A percentile compares a stretch with the other conserved stretches of the same genome.
phyloP scores from a whole-genome alignment of 768 basidiomycete genomes.

The Cyclocybe cylindracea region DNA sequence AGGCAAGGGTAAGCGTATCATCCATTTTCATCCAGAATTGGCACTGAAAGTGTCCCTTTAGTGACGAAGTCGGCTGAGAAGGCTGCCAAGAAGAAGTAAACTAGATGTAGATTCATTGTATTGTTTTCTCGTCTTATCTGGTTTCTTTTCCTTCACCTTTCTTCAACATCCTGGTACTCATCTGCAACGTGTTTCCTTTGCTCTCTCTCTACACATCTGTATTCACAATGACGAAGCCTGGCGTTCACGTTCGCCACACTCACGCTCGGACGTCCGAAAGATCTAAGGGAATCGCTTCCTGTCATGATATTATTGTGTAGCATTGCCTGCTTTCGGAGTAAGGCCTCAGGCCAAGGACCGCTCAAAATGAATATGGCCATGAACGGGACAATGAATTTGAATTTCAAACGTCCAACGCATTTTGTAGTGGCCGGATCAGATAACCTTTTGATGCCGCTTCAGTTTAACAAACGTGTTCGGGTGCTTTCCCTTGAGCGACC shows the following conservation, averaged over 20 bases:
- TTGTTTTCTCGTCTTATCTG: constrained; percentile 53
- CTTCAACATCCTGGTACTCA: constrained; percentile 37
- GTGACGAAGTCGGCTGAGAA: constrained; percentile 97
- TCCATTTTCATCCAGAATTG: neutral
- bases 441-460: no score
- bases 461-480: constrained; percentile 78
- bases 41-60: constrained; percentile 25
- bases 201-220: constrained; percentile 39
- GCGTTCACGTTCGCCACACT: constrained; percentile 23
- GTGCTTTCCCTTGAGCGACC: constrained; percentile 39
- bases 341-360: no score
- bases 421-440: no score
- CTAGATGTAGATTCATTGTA: constrained; percentile 75
- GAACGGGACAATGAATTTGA: no score
- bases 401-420: no score
- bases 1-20: constrained; percentile 70
- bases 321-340: neutral
- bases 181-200: constrained; percentile 31
- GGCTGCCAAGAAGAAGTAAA: constrained; percentile 94
- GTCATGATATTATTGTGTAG: neutral
- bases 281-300: constrained; percentile 12
- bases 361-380: no score
- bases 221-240: constrained; percentile 35
- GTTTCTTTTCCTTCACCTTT: constrained; percentile 47
- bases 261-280: constrained; percentile 5